Evolutionary conservation across 768 basidiomycete species (phyloP), one percentile per base, ranked within the genome.

Genomic region (Naganishia randhawae): DNA sequence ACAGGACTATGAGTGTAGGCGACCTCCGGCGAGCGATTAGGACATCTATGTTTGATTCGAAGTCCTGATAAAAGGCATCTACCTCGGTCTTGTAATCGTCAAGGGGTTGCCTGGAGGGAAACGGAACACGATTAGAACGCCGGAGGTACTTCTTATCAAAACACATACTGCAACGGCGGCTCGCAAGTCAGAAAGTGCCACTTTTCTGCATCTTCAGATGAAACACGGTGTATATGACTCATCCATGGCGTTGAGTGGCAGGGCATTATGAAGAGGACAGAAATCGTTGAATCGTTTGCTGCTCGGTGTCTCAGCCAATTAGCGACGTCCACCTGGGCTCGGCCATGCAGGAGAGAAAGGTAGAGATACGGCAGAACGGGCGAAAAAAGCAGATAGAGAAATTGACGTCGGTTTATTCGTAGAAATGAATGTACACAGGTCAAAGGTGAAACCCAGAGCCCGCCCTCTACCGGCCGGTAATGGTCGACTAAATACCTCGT

Each of bases 171-270:
- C 1, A 95, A 78, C 0, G 95, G 95, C 1, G 96, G 96, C 75
- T 97, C 95, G 75, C 96, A 99, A 6, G 90, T 89, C 27, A 99
- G 77, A 25, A 89, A 86, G 92, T 94, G 98, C 73, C 88, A 81
- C 63, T 82, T 80, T 9, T 85, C 85, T 1, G 71, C 72, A 14
- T 81, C 76, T 25, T 85, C 85, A 10, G 91, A 83, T 55, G 88
- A 84, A 29, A 82, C 81, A 22, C 86, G 83, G 77, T 98, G 96
- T 9, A 98, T 77, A 78, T 92, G 88, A 1, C 92, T 87, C 75
- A 91, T 89, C 81, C 90, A 92, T 6, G 95, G 95, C 0, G 90
- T 91, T 25, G 94, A 96, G 81, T 99, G 95, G 71, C 96, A 99
- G 11, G 96, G 95, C 90, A 92, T 94, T 25, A 97, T 80, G 73